Evolutionary conservation across 164 flowering plant genomes (phyloP).

Genomic region (Echeveria elegans): DNA sequence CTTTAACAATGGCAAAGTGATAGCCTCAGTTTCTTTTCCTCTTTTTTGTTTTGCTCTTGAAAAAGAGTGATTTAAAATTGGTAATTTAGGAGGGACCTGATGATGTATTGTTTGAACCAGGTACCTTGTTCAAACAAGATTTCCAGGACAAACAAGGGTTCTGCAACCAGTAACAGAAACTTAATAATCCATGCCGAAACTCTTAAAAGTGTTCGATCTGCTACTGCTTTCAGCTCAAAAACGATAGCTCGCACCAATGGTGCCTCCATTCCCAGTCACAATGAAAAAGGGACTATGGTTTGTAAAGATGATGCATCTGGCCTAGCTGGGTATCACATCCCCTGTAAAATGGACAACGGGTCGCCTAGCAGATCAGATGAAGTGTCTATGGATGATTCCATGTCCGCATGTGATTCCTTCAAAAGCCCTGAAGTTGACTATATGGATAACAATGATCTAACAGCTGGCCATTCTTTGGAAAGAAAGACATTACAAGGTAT

Average conservation of each 20-base stretch:
- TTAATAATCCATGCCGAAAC: constrained; percentile 14
- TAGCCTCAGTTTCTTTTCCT: neutral
- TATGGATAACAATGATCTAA: constrained; percentile 49
- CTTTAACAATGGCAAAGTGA: neutral
- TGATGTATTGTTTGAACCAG: constrained; percentile 24
- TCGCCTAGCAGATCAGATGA: constrained; percentile 59
- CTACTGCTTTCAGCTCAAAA: too few species aligned
- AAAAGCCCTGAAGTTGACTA: constrained; percentile 91
- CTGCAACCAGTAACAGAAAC: constrained; percentile 17
- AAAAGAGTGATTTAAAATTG: neutral
- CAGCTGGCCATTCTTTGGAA: constrained; percentile 47
- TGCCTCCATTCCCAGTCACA: constrained; percentile 14
- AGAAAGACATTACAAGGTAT: constrained; percentile 52
- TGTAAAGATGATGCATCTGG: constrained; percentile 19
- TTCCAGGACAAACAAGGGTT: constrained; percentile 40
- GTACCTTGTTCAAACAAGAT: constrained; percentile 33
- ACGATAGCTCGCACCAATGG: neutral
- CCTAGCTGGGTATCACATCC: constrained; percentile 15
- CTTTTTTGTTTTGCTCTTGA: neutral
- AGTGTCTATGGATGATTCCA: constrained; percentile 79
- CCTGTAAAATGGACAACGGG: constrained; percentile 28
- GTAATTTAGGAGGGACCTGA: constrained; percentile 6
- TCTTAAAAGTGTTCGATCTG: constrained; percentile 19
- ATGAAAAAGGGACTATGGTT: constrained; percentile 19
- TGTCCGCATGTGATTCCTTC: constrained; percentile 84